Evolutionary conservation across 176 grass and related monocot genomes (phyloP).

Genomic region (Eragrostis nindensis): DNA sequence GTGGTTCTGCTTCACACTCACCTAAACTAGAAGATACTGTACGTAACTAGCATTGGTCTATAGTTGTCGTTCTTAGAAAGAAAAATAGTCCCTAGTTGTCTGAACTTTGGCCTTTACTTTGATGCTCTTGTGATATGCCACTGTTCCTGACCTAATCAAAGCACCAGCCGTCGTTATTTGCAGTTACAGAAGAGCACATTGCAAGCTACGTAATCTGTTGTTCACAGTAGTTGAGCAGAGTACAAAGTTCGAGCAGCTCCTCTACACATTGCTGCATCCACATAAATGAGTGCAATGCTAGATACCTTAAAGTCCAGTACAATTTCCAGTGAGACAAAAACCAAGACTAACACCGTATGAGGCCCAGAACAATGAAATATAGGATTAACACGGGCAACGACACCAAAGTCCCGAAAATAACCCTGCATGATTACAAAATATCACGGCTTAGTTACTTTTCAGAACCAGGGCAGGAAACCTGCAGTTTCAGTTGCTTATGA

Average conservation of each 20-base stretch:
- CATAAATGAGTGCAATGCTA: neutral
- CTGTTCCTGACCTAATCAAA: neutral
- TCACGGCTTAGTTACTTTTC: neutral
- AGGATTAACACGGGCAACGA: constrained; percentile 70
- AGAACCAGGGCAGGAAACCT: neutral
- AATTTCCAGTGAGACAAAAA: neutral
- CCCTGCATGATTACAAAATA: constrained; percentile 45
- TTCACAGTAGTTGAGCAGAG: neutral
- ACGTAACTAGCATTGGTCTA: neutral
- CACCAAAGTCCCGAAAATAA: constrained; percentile 79
- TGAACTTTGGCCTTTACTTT: neutral
- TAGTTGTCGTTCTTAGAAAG: neutral
- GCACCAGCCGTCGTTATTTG: neutral
- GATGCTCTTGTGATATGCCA: neutral
- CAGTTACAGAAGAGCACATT: neutral
- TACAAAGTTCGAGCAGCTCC: neutral
- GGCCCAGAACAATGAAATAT: constrained; percentile 59
- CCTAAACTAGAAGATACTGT: neutral
- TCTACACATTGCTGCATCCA: neutral
- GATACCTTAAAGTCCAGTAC: no score
- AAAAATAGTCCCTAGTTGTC: neutral
- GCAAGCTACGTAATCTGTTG: neutral
- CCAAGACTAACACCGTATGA: constrained; percentile 42
- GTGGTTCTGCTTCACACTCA: neutral
- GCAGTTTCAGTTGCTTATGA: neutral